Evolutionary conservation across 140 eudicot genomes (phyloP).

Genomic region (Erigeron philadelphicus): DNA sequence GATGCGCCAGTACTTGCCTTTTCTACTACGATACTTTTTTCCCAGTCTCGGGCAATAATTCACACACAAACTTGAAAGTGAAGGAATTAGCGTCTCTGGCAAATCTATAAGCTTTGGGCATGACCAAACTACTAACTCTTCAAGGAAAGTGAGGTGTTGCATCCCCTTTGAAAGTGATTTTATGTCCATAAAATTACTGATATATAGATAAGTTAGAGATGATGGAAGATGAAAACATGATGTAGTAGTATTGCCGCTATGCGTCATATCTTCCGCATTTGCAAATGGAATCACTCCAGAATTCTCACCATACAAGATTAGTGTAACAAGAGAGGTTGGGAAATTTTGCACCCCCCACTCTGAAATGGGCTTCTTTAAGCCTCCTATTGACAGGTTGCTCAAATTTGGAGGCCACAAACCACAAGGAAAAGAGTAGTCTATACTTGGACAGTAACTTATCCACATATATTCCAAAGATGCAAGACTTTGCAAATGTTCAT

Average conservation of each 20-base stretch:
- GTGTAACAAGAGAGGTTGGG: conserved; percentile 12
- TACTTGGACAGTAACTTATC: conserved; percentile 20
- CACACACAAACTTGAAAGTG: conserved; percentile 21
- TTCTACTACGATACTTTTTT: background rate
- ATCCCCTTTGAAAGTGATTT: conserved; percentile 22
- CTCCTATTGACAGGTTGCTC: conserved; percentile 10
- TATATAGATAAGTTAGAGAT: background rate
- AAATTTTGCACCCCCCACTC: conserved; percentile 19
- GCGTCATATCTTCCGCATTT: background rate
- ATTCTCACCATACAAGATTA: conserved; percentile 4
- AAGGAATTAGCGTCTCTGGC: conserved; percentile 20
- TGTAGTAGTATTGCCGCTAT: background rate
- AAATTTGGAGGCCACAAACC: conserved; percentile 22
- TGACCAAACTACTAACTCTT: background rate
- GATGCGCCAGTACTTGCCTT: conserved; percentile 19
- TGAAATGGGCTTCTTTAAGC: conserved; percentile 12
- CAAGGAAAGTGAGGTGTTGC: conserved; percentile 24
- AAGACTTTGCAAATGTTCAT: conserved; percentile 15
- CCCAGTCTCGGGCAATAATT: background rate
- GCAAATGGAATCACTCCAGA: conserved; percentile 12
- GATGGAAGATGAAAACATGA: conserved; percentile 21
- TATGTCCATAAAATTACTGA: conserved; percentile 1
- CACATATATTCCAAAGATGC: conserved; percentile 8
- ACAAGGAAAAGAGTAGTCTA: conserved; percentile 16
- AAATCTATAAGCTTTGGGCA: conserved; percentile 28